Base-by-base conservation (phyloP, 148 eudicot species). In the Rhododendron henanense region DNA sequence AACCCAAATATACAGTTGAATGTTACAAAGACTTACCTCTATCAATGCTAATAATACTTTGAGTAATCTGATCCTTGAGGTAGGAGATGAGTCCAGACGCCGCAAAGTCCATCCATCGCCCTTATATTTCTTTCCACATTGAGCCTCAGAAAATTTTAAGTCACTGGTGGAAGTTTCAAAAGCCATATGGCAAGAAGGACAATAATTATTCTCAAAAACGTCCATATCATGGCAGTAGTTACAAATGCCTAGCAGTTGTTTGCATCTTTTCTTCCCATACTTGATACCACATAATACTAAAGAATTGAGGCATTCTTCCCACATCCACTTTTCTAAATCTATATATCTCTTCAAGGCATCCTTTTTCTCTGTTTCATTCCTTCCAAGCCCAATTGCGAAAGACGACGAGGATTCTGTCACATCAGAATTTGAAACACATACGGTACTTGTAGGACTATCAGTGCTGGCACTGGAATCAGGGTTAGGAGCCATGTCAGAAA, bases 301-400 rank as follows among this genome's bases (percentile, higher is more conserved):
- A 81, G 96, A 91, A 48, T 87, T 85, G 61, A 89, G 84, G 81
- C 98, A 92, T 86, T 92, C 94, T 84, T 90, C 88, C 95, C 97
- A 94, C 88, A 93, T 93, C 98, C 98, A 95, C 83, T 88, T 90
- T 78, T 95, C 98, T 35, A 92, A 93, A 76, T 91, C 93, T 81
- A 85, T 88, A 81, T 93, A 90, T 91, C 97, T 92, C 71, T 63
- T 88, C 57, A 91, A 53, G 14, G 88, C 81, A 79, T 90, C 91
- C n/a, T 53, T 87, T 79, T 88, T 81, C 90, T 94, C 96, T 28
- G 76, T 65, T 83, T 84, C 88, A 84, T 81, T 93, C 80, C 88
- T 90, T 78, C 94, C 94, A 86, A 89, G 88, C 87, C 88, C 93
- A 85, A 91, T 88, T 77, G 81, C 83, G 86, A 93, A 92, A 79